Percentiles rank a stretch among this genome's conserved stretches.
These are phyloP conservation scores for Agaricus bisporus DNA, from an alignment of 768 basidiomycete species.

Conservation along the genomic window DNA sequence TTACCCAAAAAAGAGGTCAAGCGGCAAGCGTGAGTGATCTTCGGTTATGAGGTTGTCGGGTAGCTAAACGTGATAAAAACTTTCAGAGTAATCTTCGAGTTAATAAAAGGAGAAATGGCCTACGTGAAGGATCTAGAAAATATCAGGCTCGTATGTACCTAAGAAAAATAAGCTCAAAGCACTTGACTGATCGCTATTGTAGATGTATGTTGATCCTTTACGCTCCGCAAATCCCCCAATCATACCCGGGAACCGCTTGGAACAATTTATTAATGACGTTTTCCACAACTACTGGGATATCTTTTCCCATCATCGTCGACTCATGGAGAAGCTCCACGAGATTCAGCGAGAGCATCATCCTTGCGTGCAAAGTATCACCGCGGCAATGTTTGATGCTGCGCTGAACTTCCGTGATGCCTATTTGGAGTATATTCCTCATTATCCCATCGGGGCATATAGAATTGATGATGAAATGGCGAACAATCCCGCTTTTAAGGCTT, in stretches of 20 bases:
- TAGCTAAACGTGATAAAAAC: not conserved
- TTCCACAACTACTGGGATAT: constrained; percentile 86
- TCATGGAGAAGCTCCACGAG: constrained; percentile 78
- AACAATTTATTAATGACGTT: constrained; percentile 77
- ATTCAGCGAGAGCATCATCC: constrained; percentile 89
- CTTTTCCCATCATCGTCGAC: constrained; percentile 62
- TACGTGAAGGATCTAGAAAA: constrained; percentile 91
- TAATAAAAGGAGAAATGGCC: constrained; percentile 94
- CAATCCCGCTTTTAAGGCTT: constrained; percentile 73
- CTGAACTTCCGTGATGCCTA: constrained; percentile 91
- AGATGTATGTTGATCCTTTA: constrained; percentile 37
- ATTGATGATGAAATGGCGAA: constrained; percentile 85
- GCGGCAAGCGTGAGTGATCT: constrained; percentile 12
- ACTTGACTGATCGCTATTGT: not conserved
- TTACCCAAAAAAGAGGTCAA: constrained; percentile 73
- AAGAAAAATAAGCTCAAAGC: not conserved
- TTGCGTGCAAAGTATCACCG: constrained; percentile 70
- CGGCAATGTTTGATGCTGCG: constrained; percentile 81
- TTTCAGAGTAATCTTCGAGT: constrained; percentile 80
- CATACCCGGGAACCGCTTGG: constrained; percentile 62
- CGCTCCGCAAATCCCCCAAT: constrained; percentile 71
- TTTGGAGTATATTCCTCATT: constrained; percentile 89
- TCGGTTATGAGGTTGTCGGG: not conserved
- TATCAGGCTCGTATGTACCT: constrained; percentile 58
- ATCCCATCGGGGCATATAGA: constrained; percentile 84